Evolutionary conservation across 805 yeast species (phyloP), one percentile per base, ranked within the genome.

Genomic region (Saccharomycopsis sp.): DNA sequence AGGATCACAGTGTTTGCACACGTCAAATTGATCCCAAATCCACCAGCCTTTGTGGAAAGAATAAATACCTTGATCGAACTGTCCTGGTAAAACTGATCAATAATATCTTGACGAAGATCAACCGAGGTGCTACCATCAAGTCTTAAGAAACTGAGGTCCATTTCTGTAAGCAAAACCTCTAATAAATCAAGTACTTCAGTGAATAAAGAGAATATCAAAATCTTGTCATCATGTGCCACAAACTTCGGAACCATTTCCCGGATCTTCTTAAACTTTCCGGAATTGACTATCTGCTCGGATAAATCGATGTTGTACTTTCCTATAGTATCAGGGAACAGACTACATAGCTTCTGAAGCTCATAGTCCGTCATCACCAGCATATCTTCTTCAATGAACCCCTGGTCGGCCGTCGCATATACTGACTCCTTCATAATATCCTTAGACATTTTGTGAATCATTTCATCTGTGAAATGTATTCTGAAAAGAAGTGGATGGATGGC

Each of bases 11-110:
- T 83, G 69, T 90, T 93, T 5, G 99, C 98, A 68, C 96, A 94
- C 1, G 96, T 94, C 66, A 94, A 78, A 68, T 94, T 94, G 72
- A 94, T 94, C 59, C 99, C 99, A 73, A 94, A 94, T 0, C 99
- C 99, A 69, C 99, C 99, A 0, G 99, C 98, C 69, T 89, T 90
- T 2, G 99, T 94, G 9, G 97, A 89, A 51, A 94, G 75, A 54
- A 94, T 75, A 67, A 94, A 93, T 2, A 94, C 86, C 0, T 96
- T 93, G 63, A 94, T 89, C 3, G 83, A 77, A 0, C 81, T 80
- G 62, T 91, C 96, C 38, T 88, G 91, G 67, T 90, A 86, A 68
- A 88, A 94, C 64, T 82, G 83, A 73, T 94, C 99, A 65, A 94
- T 93, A 64, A 93, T 74, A 59, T 87, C 89, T 71, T 94, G 99